Conservation (phyloP, 2,329 filamentous ascomycete genomes). For the Arachnomyces sp. region DNA sequence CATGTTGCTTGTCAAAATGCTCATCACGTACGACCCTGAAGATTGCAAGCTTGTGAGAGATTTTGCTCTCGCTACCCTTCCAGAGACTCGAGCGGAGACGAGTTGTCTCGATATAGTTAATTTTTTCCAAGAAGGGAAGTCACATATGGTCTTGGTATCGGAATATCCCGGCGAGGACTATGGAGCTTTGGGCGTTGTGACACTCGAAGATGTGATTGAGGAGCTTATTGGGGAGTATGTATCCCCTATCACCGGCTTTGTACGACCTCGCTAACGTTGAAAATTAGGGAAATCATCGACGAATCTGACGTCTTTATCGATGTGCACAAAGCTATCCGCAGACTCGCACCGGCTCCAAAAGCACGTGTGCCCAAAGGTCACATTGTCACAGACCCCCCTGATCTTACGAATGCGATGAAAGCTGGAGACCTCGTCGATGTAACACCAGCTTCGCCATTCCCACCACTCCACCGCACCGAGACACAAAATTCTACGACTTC, state of each 20-base stretch:
- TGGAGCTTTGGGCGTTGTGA: constrained; percentile 87
- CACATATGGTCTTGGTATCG: constrained; percentile 95
- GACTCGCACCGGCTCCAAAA: constrained; percentile 75
- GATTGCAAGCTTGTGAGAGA: constrained; percentile 79
- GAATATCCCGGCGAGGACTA: constrained; percentile 82
- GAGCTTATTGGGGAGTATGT: constrained; percentile 94
- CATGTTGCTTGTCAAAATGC: constrained; percentile 96
- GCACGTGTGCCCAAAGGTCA: constrained; percentile 55
- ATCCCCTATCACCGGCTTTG: not conserved
- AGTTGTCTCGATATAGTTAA: constrained; percentile 98
- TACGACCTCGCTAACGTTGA: not conserved
- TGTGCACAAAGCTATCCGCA: constrained; percentile 93
- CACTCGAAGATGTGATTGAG: constrained; percentile 95
- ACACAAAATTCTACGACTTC: constrained; percentile 14
- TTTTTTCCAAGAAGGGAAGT: constrained; percentile 99
- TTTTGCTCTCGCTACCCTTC: constrained; percentile 85
- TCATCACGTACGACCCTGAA: constrained; percentile 97
- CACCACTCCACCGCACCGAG: constrained; percentile 12
- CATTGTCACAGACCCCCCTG: constrained; percentile 41
- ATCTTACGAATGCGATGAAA: constrained; percentile 21
- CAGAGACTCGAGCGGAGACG: constrained; percentile 88
- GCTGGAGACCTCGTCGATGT: constrained; percentile 38
- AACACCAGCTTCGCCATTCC: constrained; percentile 32
- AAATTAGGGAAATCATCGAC: constrained; percentile 81
- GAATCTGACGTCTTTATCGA: constrained; percentile 98